Conservation (phyloP, 305 asterid genomes). For the Fraxinus nigra region DNA sequence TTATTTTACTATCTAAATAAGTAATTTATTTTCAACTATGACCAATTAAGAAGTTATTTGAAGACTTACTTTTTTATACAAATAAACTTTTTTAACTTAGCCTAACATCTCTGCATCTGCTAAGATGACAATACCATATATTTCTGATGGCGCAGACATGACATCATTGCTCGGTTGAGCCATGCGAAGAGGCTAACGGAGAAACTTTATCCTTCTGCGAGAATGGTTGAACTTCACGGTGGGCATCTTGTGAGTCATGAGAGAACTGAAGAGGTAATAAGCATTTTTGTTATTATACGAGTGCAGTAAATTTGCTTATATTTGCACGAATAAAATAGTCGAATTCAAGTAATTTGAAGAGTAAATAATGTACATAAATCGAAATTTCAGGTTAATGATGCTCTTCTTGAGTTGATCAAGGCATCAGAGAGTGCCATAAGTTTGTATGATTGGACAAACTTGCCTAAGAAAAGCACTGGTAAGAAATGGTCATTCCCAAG, state of each 20-base stretch:
- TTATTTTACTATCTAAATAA: background rate
- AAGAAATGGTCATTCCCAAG: constrained; percentile 25
- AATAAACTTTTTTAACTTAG: background rate
- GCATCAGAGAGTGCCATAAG: constrained; percentile 48
- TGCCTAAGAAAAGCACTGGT: constrained; percentile 59
- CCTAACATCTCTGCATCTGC: background rate
- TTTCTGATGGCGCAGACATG: constrained; percentile 51
- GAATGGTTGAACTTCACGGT: constrained; percentile 92
- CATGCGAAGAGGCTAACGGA: constrained; percentile 78
- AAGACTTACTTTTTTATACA: background rate
- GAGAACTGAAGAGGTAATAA: constrained; percentile 80
- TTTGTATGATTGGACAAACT: constrained; percentile 62
- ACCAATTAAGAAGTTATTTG: background rate
- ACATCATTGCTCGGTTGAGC: constrained; percentile 82
- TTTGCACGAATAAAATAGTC: background rate
- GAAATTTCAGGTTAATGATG: constrained; percentile 64
- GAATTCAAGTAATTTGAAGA: background rate
- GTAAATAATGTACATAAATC: background rate
- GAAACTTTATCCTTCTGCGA: constrained; percentile 71
- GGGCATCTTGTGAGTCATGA: constrained; percentile 96
- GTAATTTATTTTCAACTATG: background rate
- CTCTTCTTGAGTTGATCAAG: constrained; percentile 69
- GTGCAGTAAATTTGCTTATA: background rate
- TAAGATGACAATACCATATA: constrained; percentile 23
- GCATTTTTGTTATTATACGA: background rate